A percentile compares a stretch with the other conserved stretches of the same genome.
phyloP scores from a whole-genome alignment of 129 eudicot species.

The Artemisia argyi region DNA sequence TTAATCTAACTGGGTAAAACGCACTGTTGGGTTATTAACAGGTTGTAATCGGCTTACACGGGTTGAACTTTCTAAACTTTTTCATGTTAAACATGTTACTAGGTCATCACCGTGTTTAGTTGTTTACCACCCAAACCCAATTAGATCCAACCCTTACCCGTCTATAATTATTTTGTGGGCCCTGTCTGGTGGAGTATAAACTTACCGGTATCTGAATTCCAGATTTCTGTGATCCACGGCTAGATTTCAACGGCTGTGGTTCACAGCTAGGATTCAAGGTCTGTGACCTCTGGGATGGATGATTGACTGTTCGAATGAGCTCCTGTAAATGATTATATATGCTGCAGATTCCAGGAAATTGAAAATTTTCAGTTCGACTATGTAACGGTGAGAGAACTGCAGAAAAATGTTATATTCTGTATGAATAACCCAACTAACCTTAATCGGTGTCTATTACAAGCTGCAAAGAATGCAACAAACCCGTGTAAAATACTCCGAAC shows the following conservation, averaged over 20 bases:
- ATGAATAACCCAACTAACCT: conserved; percentile 43
- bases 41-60: no score
- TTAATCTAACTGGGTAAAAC: no score
- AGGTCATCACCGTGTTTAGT: no score
- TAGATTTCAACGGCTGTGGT: not conserved
- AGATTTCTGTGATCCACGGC: conserved; percentile 29
- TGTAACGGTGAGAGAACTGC: no score
- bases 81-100: no score
- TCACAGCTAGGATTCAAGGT: conserved; percentile 8
- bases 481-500: conserved; percentile 84
- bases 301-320: conserved; percentile 48
- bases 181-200: not conserved
- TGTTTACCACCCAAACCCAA: no score
- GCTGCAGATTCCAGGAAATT: conserved; percentile 43
- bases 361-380: no score
- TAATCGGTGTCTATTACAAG: conserved; percentile 95
- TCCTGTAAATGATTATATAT: conserved; percentile 70
- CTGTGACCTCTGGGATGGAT: conserved; percentile 35
- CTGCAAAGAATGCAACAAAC: conserved; percentile 76
- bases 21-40: no score
- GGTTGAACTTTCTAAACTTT: no score
- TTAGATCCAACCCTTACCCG: no score
- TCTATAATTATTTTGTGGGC: no score
- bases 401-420: not conserved
- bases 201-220: conserved; percentile 45